Evolutionary conservation across 2,329 filamentous ascomycete species (phyloP).

Genomic region (Dendrostoma leiphaemia): DNA sequence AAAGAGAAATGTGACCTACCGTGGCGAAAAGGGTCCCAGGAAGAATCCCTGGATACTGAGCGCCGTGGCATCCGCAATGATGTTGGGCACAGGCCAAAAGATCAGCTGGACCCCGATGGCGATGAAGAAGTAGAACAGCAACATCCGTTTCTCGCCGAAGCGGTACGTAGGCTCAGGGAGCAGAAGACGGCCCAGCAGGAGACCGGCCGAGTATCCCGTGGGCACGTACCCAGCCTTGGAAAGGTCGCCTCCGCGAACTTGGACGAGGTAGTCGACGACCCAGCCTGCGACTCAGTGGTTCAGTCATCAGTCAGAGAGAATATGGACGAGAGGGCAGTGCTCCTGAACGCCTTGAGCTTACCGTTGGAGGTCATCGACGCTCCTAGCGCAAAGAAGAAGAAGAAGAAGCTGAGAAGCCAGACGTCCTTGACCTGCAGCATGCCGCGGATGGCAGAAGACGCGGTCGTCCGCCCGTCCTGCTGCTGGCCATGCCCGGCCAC

Average conservation of each 20-base stretch:
- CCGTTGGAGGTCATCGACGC: constrained; percentile 51
- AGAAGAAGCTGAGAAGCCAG: constrained; percentile 61
- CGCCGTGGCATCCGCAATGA: constrained; percentile 43
- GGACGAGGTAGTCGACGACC: constrained; percentile 64
- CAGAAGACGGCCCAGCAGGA: constrained; percentile 53
- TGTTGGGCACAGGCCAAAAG: constrained; percentile 49
- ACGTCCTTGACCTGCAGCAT: constrained; percentile 38
- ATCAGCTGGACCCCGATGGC: constrained; percentile 54
- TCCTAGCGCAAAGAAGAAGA: constrained; percentile 58
- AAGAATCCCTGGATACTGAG: constrained; percentile 54
- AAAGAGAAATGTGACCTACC: constrained; percentile 30
- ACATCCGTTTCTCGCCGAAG: constrained; percentile 56
- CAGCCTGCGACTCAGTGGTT: constrained; percentile 42
- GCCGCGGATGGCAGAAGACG: constrained; percentile 32
- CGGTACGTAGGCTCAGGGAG: constrained; percentile 59
- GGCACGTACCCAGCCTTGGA: constrained; percentile 61
- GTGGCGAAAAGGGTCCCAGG: constrained; percentile 53
- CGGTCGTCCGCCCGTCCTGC: constrained; percentile 40
- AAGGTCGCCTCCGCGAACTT: constrained; percentile 55
- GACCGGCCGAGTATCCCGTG: constrained; percentile 58
- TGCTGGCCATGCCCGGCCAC: constrained; percentile 29
- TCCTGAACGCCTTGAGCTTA: not conserved
- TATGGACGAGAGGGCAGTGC: not conserved
- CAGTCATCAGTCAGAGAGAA: not conserved
- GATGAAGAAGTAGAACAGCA: constrained; percentile 50